Base-by-base conservation (phyloP, 2,329 filamentous ascomycete genomes). In the Cephalotrichum gorgonifer region DNA sequence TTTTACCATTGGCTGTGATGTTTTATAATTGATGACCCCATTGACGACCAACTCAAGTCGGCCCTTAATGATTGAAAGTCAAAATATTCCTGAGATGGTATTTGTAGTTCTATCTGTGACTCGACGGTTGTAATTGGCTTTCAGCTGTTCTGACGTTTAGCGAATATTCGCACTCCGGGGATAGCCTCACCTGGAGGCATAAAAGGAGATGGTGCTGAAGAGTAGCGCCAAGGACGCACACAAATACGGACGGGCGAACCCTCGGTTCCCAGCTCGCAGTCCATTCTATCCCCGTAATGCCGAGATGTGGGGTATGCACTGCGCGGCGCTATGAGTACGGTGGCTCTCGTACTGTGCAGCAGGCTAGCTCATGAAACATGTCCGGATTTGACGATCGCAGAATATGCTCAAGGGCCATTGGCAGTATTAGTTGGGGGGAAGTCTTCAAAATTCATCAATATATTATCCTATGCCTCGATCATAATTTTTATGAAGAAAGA, bases 1-100 rank as follows among this genome's bases (percentile, higher is more conserved):
- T 61, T 60, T 58, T 59, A 57, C 55, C 57, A 52, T 56, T 47
- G 55, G 64, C 65, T 64, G 66, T 69, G 67, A 69, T 60, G 61
- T 54, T 56, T 43, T 14, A 33, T 26, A 49, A 48, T 48, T 48
- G 35, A 48, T 48, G 46, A 30, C 46, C n/a, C 25, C 33, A 43
- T 3, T 22, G 11, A 22, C 17, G 20, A 9, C 35, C 20, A 20
- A 20, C 15, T 22, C 35, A 39, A 39, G 9, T 17, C 35, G 35
- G 11, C n/a, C 11, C 17, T 6, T 17, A 11, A 39, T 20, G 33
- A 33, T 30, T 41, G 20, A 46, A 15, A 23, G 9, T 22, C 11
- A 30, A 30, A 30, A 11, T 39, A 20, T n/a, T n/a, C n/a, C n/a
- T 11, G 7, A 20, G 3, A 6, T 39, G n/a, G 35, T n/a, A n/a